phyloP scores from a whole-genome alignment of 73 alveolate species.

The Durusdinium trenchii region DNA sequence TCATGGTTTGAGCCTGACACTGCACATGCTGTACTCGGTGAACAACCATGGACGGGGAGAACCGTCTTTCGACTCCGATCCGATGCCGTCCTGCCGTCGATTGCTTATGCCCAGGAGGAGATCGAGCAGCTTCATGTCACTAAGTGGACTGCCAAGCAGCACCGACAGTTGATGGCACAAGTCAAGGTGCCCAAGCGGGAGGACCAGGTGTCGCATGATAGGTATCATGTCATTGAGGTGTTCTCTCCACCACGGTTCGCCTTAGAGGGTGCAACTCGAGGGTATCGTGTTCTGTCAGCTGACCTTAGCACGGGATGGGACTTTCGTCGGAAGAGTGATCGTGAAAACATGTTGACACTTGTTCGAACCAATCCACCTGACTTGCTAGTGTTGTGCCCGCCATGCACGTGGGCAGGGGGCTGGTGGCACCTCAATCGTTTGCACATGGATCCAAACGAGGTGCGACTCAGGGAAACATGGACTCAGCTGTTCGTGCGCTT shows the following conservation, averaged over 20 bases:
- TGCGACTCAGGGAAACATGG: not conserved
- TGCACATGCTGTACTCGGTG: not conserved
- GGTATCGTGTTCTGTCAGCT: not conserved
- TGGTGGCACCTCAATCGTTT: not conserved
- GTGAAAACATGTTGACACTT: not conserved
- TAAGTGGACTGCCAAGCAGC: not conserved
- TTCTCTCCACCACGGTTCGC: not conserved
- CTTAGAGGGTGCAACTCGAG: not conserved
- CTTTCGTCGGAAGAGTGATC: not conserved
- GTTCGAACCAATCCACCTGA: not conserved
- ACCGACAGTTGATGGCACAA: too few relatives aligned
- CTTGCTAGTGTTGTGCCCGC: not conserved
- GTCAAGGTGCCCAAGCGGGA: not conserved
- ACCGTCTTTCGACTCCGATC: not conserved
- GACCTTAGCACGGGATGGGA: not conserved
- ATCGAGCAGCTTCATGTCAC: not conserved
- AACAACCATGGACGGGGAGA: not conserved
- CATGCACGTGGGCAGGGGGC: not conserved
- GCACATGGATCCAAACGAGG: not conserved
- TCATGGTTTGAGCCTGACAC: not conserved
- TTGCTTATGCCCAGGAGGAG: too few relatives aligned
- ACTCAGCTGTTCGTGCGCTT: not conserved
- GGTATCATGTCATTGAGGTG: not conserved
- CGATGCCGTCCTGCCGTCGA: too few relatives aligned
- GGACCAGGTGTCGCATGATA: not conserved